These are phyloP conservation scores for Cutaneotrichosporon mucoides DNA, from an alignment of 1,284 basidiomycete species.

Conservation along the genomic window DNA sequence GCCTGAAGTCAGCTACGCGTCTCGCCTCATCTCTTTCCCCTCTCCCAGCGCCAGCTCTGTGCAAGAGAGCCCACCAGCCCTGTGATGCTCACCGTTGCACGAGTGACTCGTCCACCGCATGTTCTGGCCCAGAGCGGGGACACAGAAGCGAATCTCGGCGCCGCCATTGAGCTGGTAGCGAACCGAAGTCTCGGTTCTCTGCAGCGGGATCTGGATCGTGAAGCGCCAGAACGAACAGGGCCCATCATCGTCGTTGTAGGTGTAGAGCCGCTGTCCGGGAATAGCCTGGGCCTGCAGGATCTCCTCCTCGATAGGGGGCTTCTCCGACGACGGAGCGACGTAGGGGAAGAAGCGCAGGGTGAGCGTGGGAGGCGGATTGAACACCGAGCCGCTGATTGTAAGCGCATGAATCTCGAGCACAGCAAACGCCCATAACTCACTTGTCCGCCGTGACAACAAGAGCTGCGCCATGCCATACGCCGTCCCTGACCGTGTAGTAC, in stretches of 20 bases:
- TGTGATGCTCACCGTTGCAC: conserved; percentile 50
- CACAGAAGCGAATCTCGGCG: conserved; percentile 71
- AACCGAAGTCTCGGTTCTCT: conserved; percentile 68
- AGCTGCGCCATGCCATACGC: conserved; percentile 81
- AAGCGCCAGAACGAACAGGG: conserved; percentile 94
- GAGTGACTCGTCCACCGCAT: conserved; percentile 81
- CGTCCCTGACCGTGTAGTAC: conserved; percentile 78
- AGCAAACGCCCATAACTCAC: conserved; percentile 15
- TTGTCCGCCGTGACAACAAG: conserved; percentile 62
- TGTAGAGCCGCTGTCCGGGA: conserved; percentile 70
- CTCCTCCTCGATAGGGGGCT: neutral
- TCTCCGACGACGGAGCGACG: conserved; percentile 9
- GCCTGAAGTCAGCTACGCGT: conserved; percentile 26
- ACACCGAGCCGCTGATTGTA: conserved; percentile 57
- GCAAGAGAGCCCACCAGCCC: too few species aligned
- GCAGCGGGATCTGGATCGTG: conserved; percentile 75
- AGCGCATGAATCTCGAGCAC: neutral
- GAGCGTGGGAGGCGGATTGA: conserved; percentile 69
- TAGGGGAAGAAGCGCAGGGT: conserved; percentile 55
- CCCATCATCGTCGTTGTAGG: conserved; percentile 63
- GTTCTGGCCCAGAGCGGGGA: conserved; percentile 77
- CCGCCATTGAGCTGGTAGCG: conserved; percentile 75
- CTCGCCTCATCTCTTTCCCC: too few species aligned
- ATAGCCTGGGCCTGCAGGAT: conserved; percentile 40
- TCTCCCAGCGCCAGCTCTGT: too few species aligned